phyloP scores from a whole-genome alignment of 2,329 filamentous ascomycete genomes.

The Beauveria sp. region DNA sequence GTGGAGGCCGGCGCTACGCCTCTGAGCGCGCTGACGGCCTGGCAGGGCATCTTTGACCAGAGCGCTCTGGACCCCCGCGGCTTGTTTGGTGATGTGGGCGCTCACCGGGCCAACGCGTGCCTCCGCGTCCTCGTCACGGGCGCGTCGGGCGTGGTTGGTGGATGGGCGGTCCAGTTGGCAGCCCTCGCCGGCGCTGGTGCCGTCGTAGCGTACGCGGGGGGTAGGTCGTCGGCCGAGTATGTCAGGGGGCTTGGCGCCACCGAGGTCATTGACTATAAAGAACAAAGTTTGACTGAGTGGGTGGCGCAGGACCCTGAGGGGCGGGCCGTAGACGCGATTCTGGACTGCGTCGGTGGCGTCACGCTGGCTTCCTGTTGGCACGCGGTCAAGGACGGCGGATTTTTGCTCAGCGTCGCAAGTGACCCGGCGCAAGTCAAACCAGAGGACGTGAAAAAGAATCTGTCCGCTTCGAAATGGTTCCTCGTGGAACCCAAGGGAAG shows the following conservation, averaged over 20 bases:
- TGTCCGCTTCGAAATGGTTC: conserved; percentile 26
- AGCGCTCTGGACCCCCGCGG: conserved; percentile 22
- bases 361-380: conserved; percentile 26
- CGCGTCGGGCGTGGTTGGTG: conserved; percentile 31
- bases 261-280: conserved; percentile 30
- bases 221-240: conserved; percentile 21
- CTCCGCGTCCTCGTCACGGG: conserved; percentile 31
- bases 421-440: conserved; percentile 24
- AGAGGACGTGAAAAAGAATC: conserved; percentile 20
- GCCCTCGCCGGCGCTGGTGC: conserved; percentile 25
- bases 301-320: conserved; percentile 18
- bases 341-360: conserved; percentile 31
- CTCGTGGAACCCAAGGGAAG: conserved; percentile 29
- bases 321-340: conserved; percentile 25
- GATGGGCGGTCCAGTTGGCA: conserved; percentile 33
- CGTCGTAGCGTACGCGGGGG: conserved; percentile 28
- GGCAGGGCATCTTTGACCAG: conserved; percentile 30
- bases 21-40: conserved; percentile 29
- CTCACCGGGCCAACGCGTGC: conserved; percentile 20
- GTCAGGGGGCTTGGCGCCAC: conserved; percentile 27
- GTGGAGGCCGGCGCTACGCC: conserved; percentile 26
- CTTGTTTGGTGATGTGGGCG: conserved; percentile 21
- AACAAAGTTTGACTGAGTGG: conserved; percentile 24
- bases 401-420: conserved; percentile 26
- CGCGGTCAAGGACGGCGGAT: conserved; percentile 27